Evolutionary conservation across 2,329 filamentous ascomycete species (phyloP), one percentile per base, ranked within the genome.

Genomic region (Colletotrichum lentis): DNA sequence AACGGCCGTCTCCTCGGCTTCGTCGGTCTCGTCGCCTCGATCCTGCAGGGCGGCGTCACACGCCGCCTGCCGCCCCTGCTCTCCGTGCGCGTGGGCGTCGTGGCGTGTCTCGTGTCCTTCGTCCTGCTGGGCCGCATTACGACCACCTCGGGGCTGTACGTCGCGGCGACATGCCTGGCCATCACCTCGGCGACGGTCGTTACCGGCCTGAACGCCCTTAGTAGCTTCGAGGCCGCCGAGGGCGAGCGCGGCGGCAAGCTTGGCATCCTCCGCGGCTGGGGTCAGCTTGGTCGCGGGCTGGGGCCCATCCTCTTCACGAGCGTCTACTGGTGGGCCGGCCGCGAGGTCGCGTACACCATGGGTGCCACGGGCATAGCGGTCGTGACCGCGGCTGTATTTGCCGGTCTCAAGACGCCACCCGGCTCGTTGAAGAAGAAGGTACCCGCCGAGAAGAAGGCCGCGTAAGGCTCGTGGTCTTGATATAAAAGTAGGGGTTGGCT

Each of bases 281-380:
- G 96, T 6, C 96, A 99, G 82, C 86, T 94, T 4, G 96, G 96
- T 3, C 86, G 96, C 41, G 93, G 94, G 0, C 78, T 97, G 12
- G 96, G 96, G 0, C 96, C 96, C 0, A 78, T 99, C 5, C 80
- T 97, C 43, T 99, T 99, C 77, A 98, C 96, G 70, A 93, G 93
- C 56, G 83, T 99, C 64, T 99, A 99, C 81, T 99, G 96, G 96
- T 99, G 96, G 96, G 94, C 93, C 7, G 96, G 96, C 0, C 85
- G 96, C 54, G 91, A 96, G 76, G 85, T 89, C 12, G 96, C 96
- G 2, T 99, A 98, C 78, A 84, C 83, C 1, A 85, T 93, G 73
- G 96, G 96, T 4, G 91, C 93, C 0, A 84, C 87, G 14, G 94
- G 93, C 5, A 97, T 98, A 82, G 79, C 91, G 5, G 87, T 84